Evolutionary conservation across 106 monocot genomes (phyloP), one percentile per base, ranked within the genome.

Genomic region (Apostasia shenzhenica): DNA sequence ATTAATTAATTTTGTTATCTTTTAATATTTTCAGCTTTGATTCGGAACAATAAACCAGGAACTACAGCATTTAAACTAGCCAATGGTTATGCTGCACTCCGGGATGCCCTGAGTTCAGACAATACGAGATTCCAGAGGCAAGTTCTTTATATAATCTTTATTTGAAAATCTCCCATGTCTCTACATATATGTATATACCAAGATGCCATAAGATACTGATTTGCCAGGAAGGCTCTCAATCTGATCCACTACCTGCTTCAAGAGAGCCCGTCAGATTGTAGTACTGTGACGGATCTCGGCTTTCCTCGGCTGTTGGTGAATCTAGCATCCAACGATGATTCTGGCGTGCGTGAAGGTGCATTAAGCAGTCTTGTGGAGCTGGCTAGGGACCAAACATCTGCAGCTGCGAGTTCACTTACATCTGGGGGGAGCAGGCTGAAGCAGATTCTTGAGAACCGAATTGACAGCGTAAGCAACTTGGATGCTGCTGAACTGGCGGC

Each of bases 251-350:
- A 92, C 65, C 84, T 95, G 2, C 80, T 95, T 0, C 77, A 67
- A 1, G 95, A 91, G 64, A 86, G 78, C 78, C 78, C 41, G 37
- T 73, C 86, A 41, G 95, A 89, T 41, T 81, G 78, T 63, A 70
- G 46, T 56, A 64, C 82, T 3, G 79, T 82, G 4, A 55, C 71
- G 6, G 84, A 95, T 68, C 86, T 92, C 8, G 95, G 95, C 1
- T 81, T 92, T 43, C 92, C 86, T 0, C 71, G 74, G 43, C 71
- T 92, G 2, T 92, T 95, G 95, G 54, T 85, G 45, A 91, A 91
- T 63, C 75, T 95, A 10, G 91, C 73, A 0, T 86, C 84, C 6
- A 89, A 89, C 41, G 71, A 79, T n/a, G 86, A 95, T 57, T 67
- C 78, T 1, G 74, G 74, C 8, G 84, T 89, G 10, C 75, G 95